phyloP scores from a whole-genome alignment of 805 yeast species.

The Candida fluviatilis region DNA sequence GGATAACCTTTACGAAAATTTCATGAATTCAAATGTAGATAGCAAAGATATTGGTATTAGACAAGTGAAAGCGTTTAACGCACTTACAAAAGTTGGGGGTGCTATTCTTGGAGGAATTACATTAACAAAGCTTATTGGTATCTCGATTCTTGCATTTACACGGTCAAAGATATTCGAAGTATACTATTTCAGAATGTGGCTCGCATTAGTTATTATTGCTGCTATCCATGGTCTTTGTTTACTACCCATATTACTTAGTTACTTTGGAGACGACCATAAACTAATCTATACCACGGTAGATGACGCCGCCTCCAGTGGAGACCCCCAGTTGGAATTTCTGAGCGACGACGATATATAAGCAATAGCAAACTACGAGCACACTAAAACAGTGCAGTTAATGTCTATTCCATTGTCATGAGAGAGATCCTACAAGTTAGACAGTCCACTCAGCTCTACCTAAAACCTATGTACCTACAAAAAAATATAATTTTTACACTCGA shows the following conservation, averaged over 20 bases:
- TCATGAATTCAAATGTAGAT: conserved; percentile 9
- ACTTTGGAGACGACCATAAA: conserved; percentile 19
- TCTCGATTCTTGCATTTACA: conserved; percentile 81
- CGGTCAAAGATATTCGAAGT: conserved; percentile 83
- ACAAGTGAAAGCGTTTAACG: conserved; percentile 42
- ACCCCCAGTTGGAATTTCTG: neutral
- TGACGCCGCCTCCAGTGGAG: neutral
- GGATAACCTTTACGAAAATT: conserved; percentile 12
- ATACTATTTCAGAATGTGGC: conserved; percentile 95
- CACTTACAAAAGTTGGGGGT: conserved; percentile 79
- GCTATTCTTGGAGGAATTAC: conserved; percentile 90
- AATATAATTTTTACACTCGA: too few relatives aligned
- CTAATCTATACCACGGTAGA: conserved; percentile 4
- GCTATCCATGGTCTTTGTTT: conserved; percentile 74
- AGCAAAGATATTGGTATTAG: conserved; percentile 3
- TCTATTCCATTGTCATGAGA: too few relatives aligned
- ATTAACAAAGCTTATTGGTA: conserved; percentile 84
- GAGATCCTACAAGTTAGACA: too few relatives aligned
- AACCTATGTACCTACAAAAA: too few relatives aligned
- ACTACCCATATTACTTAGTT: conserved; percentile 69
- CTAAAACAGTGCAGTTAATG: too few relatives aligned
- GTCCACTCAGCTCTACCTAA: too few relatives aligned
- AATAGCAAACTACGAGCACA: too few relatives aligned
- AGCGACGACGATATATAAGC: neutral
- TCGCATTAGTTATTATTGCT: conserved; percentile 70